Conservation (phyloP, 2,329 filamentous ascomycete genomes). For the Penicillium decumbens region DNA sequence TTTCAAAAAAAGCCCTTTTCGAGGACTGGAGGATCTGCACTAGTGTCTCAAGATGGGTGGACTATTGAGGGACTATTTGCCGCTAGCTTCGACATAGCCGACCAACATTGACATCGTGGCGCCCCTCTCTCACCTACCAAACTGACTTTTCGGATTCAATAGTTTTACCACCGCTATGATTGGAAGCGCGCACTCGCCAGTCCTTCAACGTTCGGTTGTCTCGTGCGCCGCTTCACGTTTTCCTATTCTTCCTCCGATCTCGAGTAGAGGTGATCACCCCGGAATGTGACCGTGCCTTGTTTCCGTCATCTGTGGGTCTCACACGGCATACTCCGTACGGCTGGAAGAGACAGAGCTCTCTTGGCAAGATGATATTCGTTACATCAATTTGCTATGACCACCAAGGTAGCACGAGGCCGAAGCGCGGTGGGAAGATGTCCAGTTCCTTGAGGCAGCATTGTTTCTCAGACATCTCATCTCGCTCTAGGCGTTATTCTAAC, state of each 20-base stretch:
- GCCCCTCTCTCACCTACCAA: slow-evolving; percentile 13
- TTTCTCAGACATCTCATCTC: neutral
- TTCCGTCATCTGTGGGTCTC: slow-evolving; percentile 17
- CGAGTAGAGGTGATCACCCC: slow-evolving; percentile 5
- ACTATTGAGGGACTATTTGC: slow-evolving; percentile 22
- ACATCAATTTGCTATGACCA: slow-evolving; percentile 12
- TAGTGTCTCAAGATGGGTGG: neutral
- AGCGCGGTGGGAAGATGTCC: slow-evolving; percentile 1
- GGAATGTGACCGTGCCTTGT: slow-evolving; percentile 9
- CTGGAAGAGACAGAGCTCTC: slow-evolving; percentile 10
- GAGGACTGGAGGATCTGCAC: neutral
- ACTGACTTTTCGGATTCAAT: slow-evolving; percentile 19
- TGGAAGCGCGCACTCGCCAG: too few relatives aligned
- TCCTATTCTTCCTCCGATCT: neutral
- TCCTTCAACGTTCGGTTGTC: neutral
- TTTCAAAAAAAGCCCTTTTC: neutral
- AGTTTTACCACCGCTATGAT: slow-evolving; percentile 2
- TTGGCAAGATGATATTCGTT: slow-evolving; percentile 8
- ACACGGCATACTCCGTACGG: slow-evolving; percentile 11
- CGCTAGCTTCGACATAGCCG: slow-evolving; percentile 9
- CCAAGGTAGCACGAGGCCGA: slow-evolving; percentile 2
- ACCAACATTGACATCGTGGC: neutral
- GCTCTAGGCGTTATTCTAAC: neutral
- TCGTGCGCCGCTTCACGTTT: neutral
- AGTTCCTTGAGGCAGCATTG: neutral